Base-by-base conservation (phyloP, 2,329 filamentous ascomycete species). In the Talaromyces sp. region DNA sequence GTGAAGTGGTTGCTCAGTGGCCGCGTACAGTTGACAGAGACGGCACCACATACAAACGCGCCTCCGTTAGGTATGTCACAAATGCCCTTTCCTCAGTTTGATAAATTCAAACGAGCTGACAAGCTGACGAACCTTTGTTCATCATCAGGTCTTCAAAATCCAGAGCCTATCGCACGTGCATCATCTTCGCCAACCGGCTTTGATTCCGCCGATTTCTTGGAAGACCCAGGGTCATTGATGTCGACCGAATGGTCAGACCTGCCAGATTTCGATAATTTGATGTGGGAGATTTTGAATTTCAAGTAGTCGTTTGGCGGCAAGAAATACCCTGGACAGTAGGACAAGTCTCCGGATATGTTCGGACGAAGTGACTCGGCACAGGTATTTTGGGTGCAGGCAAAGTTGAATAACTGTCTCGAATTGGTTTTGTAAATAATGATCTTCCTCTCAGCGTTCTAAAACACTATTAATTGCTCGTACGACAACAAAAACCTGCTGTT, bases 1-100 rank as follows among this genome's bases (percentile, higher is more conserved):
- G 60, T 73, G 8, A 68, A 69, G 49, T 64, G 67, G 10, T 62
- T 69, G 30, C 51, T 68, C 10, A 53, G 25, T 22, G 11, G 27
- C 30, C 49, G 25, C 11, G 25, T 30, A 22, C 49, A 32, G 13
- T 30, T 28, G 25, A 30, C 25, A 13, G 27, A 30, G 11, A 28
- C 27, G 15, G 13, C 27, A 9, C 30, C 49, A 9, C 22, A 53
- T 53, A 53, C 25, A 28, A 53, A 27, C 13, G 49, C 13, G 3
- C 15, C 49, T 11, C 13, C 25, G 7, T n/a, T 13, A n/a, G 27
- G 49, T 53, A 53, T n/a, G 49, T 53, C 49, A 30, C 27, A 30
- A 30, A 27, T 10, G 30, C 13, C 8, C 13, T 17, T 53, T 1
- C 25, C 25, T 30, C 5, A n/a, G 4, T 25, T 9, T 25, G 44